Percentiles rank a stretch among this genome's conserved stretches.
Conservation (phyloP, 495 filamentous ascomycete species). For the Alectoria sarmentosa region DNA sequence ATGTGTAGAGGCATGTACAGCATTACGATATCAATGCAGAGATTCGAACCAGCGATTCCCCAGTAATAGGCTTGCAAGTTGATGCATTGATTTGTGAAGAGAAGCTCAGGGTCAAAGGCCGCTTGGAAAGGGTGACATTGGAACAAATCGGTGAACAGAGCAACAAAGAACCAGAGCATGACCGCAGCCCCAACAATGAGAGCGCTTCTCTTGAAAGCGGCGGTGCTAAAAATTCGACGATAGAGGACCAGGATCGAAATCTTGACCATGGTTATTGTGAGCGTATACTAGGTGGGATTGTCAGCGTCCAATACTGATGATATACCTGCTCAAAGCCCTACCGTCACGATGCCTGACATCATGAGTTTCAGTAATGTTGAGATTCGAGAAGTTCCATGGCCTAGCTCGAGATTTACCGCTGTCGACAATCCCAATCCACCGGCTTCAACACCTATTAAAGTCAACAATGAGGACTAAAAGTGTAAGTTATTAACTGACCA, state of each 20-base stretch:
- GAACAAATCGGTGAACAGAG: slow-evolving; percentile 18
- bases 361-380: background rate
- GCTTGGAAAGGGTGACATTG: slow-evolving; percentile 23
- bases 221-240: slow-evolving; percentile 14
- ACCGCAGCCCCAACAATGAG: slow-evolving; percentile 15
- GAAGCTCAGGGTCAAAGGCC: slow-evolving; percentile 6
- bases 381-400: background rate
- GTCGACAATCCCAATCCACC: slow-evolving; percentile 3
- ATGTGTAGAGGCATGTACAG: slow-evolving; percentile 18
- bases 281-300: slow-evolving; percentile 1
- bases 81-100: slow-evolving; percentile 9
- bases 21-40: slow-evolving; percentile 14
- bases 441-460: background rate
- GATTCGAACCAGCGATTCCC: slow-evolving; percentile 12
- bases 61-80: slow-evolving; percentile 5
- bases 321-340: background rate
- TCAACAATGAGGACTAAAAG: background rate
- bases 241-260: slow-evolving; percentile 18
- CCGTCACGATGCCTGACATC: slow-evolving; percentile 8
- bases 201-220: background rate
- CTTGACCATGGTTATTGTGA: slow-evolving; percentile 17
- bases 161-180: slow-evolving; percentile 13
- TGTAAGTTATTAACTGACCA: background rate
- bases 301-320: background rate
- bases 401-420: background rate